These are phyloP conservation scores for Phytophthora parvispora DNA, from an alignment of 352 stramenopile species.

Conservation along the genomic window DNA sequence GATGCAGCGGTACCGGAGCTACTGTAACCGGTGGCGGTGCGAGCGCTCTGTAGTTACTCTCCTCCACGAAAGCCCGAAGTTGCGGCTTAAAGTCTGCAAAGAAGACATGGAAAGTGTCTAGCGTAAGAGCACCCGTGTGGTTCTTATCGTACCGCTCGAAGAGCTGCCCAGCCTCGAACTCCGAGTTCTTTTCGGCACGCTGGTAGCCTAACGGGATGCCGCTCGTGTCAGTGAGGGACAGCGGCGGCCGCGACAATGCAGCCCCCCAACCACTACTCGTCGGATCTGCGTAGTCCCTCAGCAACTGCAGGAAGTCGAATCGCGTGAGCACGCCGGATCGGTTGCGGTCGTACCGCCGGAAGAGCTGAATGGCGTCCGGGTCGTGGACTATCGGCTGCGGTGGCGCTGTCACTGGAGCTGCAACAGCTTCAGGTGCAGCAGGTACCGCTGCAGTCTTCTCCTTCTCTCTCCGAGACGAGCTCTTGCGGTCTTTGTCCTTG, in stretches of 20 bases:
- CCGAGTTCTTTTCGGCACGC: conserved; percentile 76
- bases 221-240: conserved; percentile 72
- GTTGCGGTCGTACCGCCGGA: conserved; percentile 75
- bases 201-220: conserved; percentile 81
- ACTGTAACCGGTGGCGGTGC: background rate
- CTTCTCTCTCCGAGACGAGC: conserved; percentile 10
- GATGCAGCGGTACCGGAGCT: conserved; percentile 1
- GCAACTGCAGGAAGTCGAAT: conserved; percentile 74
- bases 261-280: conserved; percentile 3
- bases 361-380: conserved; percentile 84
- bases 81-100: conserved; percentile 81
- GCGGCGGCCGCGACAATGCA: conserved; percentile 36
- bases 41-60: conserved; percentile 49
- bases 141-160: conserved; percentile 86
- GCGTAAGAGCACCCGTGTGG: conserved; percentile 59
- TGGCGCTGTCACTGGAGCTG: background rate
- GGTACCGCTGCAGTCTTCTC: conserved; percentile 1
- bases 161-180: conserved; percentile 88
- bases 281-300: conserved; percentile 73
- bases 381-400: conserved; percentile 28
- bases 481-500: conserved; percentile 49
- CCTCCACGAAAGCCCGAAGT: conserved; percentile 71
- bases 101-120: conserved; percentile 79
- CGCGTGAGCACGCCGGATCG: conserved; percentile 66
- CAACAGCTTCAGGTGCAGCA: background rate